Evolutionary conservation across 306 rosid genomes (phyloP), one percentile per base, ranked within the genome.

Genomic region (Ceratonia siliqua): DNA sequence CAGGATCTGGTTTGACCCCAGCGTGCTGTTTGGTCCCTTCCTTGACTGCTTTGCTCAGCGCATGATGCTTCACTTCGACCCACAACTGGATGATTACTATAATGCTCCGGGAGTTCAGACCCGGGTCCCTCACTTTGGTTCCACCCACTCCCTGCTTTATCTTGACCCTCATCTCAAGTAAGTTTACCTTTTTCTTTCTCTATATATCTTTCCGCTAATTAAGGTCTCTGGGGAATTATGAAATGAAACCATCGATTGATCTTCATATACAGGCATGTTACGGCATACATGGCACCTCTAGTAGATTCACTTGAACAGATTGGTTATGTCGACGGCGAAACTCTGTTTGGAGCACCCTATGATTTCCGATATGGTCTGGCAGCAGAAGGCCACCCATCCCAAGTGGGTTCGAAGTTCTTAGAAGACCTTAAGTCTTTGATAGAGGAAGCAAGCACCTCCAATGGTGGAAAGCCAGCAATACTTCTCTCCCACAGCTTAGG

Each of bases 291-390:
- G 98, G 90, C 88, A 48, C 5, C 84, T 2, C 78, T 94, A 5
- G 91, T 90, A 61, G 82, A 89, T 52, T 87, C 95, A 1, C 73
- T 94, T 46, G 79, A 85, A 72, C 52, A 79, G 6, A 65, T 87
- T 50, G 98, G 98, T 17, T 94, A 94, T 41, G 82, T 69, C 12
- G 71, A 85, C 10, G 93, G 90, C 2, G 58, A 84, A 65, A 94
- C 84, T 25, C 83, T 94, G 3, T 94, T 89, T 48, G 98, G 98
- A 66, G 98, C 98, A 11, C 98, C 97, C 1, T 91, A 91, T 24
- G 97, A 94, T 78, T 94, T 94, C 72, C 87, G 96, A 6, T 91
- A 94, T 21, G 97, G 98, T 54, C 85, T 94, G 38, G 97, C 98
- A 0, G 80, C 91, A 1, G 85, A 85, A 66, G 91, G 87, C 4